These are phyloP conservation scores for Euphorbia peplus DNA, from an alignment of 345 rosid species.

Conservation along the genomic window DNA sequence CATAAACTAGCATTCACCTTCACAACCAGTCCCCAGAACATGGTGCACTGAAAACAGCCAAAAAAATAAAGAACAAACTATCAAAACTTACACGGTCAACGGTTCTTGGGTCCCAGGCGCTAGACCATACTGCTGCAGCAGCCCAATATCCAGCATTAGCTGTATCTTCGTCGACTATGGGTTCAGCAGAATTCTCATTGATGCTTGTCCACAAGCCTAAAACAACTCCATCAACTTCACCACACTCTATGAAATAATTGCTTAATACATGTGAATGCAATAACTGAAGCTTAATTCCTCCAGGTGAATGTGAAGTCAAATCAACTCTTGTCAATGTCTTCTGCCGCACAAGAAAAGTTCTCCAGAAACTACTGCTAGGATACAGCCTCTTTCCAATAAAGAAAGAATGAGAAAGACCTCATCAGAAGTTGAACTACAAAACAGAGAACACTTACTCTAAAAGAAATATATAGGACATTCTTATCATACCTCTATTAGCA, in stretches of 20 bases:
- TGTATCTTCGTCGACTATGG: slow-evolving; percentile 48
- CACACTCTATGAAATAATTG: slow-evolving; percentile 62
- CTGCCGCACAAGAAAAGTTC: slow-evolving; percentile 60
- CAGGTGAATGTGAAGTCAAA: slow-evolving; percentile 38
- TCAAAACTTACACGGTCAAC: slow-evolving; percentile 73
- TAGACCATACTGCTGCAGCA: slow-evolving; percentile 91
- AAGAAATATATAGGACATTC: slow-evolving; percentile 7
- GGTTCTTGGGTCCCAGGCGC: slow-evolving; percentile 90
- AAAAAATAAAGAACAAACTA: slow-evolving; percentile 7
- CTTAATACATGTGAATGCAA: slow-evolving; percentile 40
- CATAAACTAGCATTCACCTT: background rate
- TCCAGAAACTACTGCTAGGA: slow-evolving; percentile 94
- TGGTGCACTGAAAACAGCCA: slow-evolving; percentile 1
- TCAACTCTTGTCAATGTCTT: slow-evolving; percentile 36
- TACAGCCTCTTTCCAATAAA: slow-evolving; percentile 72
- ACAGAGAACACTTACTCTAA: slow-evolving; percentile 17
- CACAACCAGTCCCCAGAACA: background rate
- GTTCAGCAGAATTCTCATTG: slow-evolving; percentile 46
- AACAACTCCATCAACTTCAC: slow-evolving; percentile 95
- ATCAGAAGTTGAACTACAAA: slow-evolving; percentile 20
- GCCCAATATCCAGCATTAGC: slow-evolving; percentile 87
- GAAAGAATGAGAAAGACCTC: slow-evolving; percentile 25
- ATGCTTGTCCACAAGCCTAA: slow-evolving; percentile 81
- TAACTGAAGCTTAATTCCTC: slow-evolving; percentile 44
- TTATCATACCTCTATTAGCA: slow-evolving; percentile 74